A percentile compares a stretch with the other conserved stretches of the same genome.
Evolutionary conservation across 1,139 yeast genomes (phyloP).

Genomic region (Yamadazyma sp.): DNA sequence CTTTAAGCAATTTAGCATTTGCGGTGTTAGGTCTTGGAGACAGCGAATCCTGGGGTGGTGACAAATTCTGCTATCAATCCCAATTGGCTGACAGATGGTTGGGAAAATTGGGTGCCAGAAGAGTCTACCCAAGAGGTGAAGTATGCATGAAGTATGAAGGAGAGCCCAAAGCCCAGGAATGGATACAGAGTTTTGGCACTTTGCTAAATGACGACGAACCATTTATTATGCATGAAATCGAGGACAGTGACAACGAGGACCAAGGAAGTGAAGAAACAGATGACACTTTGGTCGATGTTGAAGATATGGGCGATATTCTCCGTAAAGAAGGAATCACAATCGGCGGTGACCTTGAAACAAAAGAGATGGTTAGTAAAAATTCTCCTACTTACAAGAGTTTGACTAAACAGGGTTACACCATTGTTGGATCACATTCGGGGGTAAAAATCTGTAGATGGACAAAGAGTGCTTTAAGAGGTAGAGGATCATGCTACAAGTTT

Average conservation of each 20-base stretch:
- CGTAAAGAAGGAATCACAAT: constrained; percentile 28
- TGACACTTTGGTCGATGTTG: constrained; percentile 69
- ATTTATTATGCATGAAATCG: constrained; percentile 37
- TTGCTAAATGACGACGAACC: constrained; percentile 69
- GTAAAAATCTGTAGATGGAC: constrained; percentile 97
- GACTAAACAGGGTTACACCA: constrained; percentile 90
- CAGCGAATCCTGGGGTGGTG: constrained; percentile 81
- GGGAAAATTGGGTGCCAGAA: constrained; percentile 79
- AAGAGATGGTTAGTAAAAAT: constrained; percentile 86
- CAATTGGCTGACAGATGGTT: constrained; percentile 70
- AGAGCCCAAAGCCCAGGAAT: constrained; percentile 59
- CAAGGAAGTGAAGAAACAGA: constrained; percentile 41
- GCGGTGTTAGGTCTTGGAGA: constrained; percentile 89
- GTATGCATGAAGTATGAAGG: constrained; percentile 78
- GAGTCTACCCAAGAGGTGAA: constrained; percentile 83
- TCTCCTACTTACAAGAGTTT: constrained; percentile 88
- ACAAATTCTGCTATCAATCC: constrained; percentile 86
- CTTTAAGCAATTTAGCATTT: constrained; percentile 72
- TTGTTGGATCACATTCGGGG: constrained; percentile 94
- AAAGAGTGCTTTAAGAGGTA: constrained; percentile 86
- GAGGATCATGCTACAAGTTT: constrained; percentile 92
- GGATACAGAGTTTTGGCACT: constrained; percentile 61
- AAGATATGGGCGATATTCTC: constrained; percentile 75
- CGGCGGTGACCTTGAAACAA: constrained; percentile 35
- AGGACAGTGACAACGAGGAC: constrained; percentile 37